A percentile compares a stretch with the other conserved stretches of the same genome.
Evolutionary conservation across 192 early-diverging fungal genomes (phyloP).

Genomic region (Umbelopsis sp.): DNA sequence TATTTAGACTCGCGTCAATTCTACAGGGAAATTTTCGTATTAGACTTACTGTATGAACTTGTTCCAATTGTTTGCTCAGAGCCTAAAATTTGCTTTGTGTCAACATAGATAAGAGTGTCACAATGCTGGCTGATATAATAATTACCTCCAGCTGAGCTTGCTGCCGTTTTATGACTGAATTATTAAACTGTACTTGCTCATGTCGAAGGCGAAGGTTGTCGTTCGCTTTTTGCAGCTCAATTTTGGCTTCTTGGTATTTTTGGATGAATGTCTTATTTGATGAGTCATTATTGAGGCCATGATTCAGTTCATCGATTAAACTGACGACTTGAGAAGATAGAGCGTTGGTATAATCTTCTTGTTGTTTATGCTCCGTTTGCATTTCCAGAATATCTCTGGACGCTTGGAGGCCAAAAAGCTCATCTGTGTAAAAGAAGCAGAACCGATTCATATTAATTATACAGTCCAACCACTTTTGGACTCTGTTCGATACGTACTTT

Average conservation of each 20-base stretch:
- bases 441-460: not conserved
- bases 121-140: not conserved
- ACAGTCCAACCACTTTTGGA: not conserved
- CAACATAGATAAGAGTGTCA: not conserved
- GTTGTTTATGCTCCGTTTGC: constrained; percentile 1
- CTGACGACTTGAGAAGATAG: constrained; percentile 1
- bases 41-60: constrained; percentile 1
- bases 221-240: not conserved
- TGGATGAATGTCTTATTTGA: not conserved
- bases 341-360: constrained; percentile 12
- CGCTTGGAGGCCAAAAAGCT: constrained; percentile 5
- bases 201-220: not conserved
- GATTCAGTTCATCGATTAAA: not conserved
- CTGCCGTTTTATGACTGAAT: not conserved
- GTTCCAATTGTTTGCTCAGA: not conserved
- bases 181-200: constrained; percentile 12
- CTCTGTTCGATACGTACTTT: not conserved
- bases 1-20: not conserved
- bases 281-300: not conserved
- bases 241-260: not conserved
- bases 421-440: not conserved
- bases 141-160: not conserved
- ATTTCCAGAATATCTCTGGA: constrained; percentile 1
- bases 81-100: not conserved
- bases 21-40: too few relatives aligned